A percentile compares a stretch with the other conserved stretches of the same genome.
Conservation (phyloP, 306 rosid species). For the Albizia julibrissin region DNA sequence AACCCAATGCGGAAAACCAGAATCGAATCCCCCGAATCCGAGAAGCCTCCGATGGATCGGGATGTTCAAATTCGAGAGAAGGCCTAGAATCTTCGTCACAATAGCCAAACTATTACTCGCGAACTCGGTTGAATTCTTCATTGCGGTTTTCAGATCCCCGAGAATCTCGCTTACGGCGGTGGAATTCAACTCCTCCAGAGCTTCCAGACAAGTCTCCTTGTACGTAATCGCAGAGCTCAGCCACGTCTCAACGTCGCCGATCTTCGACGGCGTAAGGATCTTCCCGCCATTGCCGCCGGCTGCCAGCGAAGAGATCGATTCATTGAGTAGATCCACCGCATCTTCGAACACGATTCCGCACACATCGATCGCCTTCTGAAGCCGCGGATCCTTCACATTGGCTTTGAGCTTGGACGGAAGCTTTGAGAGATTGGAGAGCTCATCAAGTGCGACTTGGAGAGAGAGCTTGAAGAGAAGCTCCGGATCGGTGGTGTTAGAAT, state of each 20-base stretch:
- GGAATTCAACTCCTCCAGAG: conserved; percentile 63
- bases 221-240: conserved; percentile 76
- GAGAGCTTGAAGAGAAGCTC: conserved; percentile 71
- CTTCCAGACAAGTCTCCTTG: conserved; percentile 80
- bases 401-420: conserved; percentile 29
- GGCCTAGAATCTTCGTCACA: conserved; percentile 52
- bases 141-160: conserved; percentile 24
- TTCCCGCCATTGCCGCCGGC: conserved; percentile 25
- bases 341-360: conserved; percentile 59
- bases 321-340: conserved; percentile 63
- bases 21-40: conserved; percentile 16
- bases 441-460: conserved; percentile 66
- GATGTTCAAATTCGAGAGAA: conserved; percentile 43
- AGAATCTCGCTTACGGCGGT: conserved; percentile 29
- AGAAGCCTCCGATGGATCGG: conserved; percentile 68
- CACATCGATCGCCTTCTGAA: conserved; percentile 40
- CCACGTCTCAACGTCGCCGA: conserved; percentile 66
- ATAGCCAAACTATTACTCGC: conserved; percentile 85
- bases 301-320: conserved; percentile 53
- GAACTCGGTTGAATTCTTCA: conserved; percentile 73
- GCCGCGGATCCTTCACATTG: conserved; percentile 22
- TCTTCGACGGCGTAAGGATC: conserved; percentile 35
- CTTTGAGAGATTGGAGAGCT: conserved; percentile 47
- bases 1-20: conserved; percentile 70
- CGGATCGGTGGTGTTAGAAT: conserved; percentile 74